A percentile compares a stretch with the other conserved stretches of the same genome.
These are phyloP conservation scores for Skeletonema menzelii DNA, from an alignment of 108 stramenopile genomes.

Conservation along the genomic window DNA sequence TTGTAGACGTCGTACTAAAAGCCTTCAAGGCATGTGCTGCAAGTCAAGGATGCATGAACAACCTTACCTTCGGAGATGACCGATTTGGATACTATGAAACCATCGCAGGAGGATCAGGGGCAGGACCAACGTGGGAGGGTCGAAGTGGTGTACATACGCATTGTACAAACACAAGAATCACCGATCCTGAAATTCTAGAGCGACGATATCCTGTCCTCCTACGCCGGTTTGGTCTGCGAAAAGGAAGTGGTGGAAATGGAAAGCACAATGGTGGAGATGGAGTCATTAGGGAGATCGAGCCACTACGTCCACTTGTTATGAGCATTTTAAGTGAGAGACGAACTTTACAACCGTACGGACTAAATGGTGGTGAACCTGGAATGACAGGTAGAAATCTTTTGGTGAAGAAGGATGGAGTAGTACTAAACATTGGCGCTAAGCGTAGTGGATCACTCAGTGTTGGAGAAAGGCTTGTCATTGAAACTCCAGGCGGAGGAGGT, in stretches of 20 bases:
- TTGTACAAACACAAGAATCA: conserved; percentile 99
- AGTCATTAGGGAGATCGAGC: conserved; percentile 93
- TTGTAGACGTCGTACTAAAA: conserved; percentile 96
- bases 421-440: conserved; percentile 93
- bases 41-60: conserved; percentile 99
- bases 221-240: conserved; percentile 85
- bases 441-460: conserved; percentile 76
- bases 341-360: conserved; percentile 90
- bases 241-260: conserved; percentile 93
- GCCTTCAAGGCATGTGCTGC: conserved; percentile 98
- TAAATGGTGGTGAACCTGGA: conserved; percentile 91
- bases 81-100: conserved; percentile 99
- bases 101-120: conserved; percentile 98
- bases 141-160: conserved; percentile 97
- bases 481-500: conserved; percentile 93
- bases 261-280: conserved; percentile 93
- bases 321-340: conserved; percentile 96
- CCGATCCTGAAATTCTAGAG: conserved; percentile 98
- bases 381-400: conserved; percentile 88
- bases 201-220: conserved; percentile 80
- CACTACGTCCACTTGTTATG: conserved; percentile 89
- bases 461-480: conserved; percentile 88
- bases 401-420: conserved; percentile 56
- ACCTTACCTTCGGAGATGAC: conserved; percentile 97
- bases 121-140: conserved; percentile 97